Conservation (phyloP, 1,139 yeast species). For the Pichia sp. region DNA sequence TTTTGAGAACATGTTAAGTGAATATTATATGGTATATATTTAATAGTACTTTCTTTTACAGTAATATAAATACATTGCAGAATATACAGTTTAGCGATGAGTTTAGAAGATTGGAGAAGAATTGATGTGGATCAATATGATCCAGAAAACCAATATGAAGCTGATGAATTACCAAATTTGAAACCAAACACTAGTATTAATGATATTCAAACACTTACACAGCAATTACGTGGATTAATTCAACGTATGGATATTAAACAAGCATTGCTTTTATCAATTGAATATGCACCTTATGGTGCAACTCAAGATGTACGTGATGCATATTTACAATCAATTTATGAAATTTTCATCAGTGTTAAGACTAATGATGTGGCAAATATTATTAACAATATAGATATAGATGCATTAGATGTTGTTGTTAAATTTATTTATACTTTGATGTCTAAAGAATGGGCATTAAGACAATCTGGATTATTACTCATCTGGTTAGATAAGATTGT, state of each 20-base stretch:
- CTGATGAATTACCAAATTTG: slow-evolving; percentile 20
- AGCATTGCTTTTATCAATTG: slow-evolving; percentile 60
- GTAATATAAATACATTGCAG: background rate
- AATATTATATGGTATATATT: too few relatives aligned
- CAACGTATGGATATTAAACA: slow-evolving; percentile 67
- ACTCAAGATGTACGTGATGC: slow-evolving; percentile 48
- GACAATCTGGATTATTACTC: slow-evolving; percentile 79
- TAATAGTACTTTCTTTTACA: too few relatives aligned
- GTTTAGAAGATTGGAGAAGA: slow-evolving; percentile 48
- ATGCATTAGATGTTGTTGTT: slow-evolving; percentile 71
- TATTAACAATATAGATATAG: slow-evolving; percentile 51
- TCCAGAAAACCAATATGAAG: slow-evolving; percentile 46
- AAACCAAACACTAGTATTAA: slow-evolving; percentile 30
- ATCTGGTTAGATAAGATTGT: slow-evolving; percentile 91
- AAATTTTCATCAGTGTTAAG: slow-evolving; percentile 66
- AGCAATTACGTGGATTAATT: slow-evolving; percentile 55
- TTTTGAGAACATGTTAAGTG: too few relatives aligned
- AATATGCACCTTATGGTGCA: slow-evolving; percentile 79
- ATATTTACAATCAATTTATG: slow-evolving; percentile 59
- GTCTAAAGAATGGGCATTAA: slow-evolving; percentile 70
- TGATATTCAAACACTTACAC: slow-evolving; percentile 51
- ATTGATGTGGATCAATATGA: slow-evolving; percentile 90
- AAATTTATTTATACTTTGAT: slow-evolving; percentile 86
- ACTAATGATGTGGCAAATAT: slow-evolving; percentile 63
- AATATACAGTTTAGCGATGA: slow-evolving; percentile 2